phyloP scores from a whole-genome alignment of 2,329 filamentous ascomycete species.

The Claviceps sp. region DNA sequence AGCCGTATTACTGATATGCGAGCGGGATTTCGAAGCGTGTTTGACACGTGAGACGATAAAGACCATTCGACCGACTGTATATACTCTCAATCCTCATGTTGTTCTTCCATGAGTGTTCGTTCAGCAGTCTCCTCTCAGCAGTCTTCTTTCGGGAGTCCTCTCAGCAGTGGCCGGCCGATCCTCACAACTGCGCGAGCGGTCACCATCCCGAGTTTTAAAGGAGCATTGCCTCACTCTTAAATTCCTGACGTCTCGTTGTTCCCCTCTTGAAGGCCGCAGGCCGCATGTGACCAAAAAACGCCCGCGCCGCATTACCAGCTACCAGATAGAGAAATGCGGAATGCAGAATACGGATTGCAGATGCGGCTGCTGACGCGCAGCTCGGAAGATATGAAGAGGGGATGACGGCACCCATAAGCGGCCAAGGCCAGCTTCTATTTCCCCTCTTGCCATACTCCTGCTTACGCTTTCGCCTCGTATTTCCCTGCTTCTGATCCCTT shows the following conservation, averaged over 20 bases:
- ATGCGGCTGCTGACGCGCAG: conserved; percentile 20
- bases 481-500: neutral
- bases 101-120: no score
- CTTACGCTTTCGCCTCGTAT: neutral
- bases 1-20: neutral
- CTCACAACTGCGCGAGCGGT: conserved; percentile 14
- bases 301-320: conserved; percentile 4
- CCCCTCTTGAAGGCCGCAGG: no score
- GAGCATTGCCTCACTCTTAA: no score
- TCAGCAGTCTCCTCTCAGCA: no score
- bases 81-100: neutral
- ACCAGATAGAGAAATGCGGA: conserved; percentile 19
- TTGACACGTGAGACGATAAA: conserved; percentile 7
- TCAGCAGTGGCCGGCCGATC: no score
- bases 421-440: no score
- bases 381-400: conserved; percentile 11
- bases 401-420: no score
- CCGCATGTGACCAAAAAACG: no score
- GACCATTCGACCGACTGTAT: conserved; percentile 3
- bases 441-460: no score
- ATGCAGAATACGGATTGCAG: conserved; percentile 23
- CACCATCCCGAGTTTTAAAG: no score
- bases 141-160: no score
- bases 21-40: conserved; percentile 1
- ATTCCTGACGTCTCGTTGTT: no score